A percentile compares a stretch with the other conserved stretches of the same genome.
Conservation (phyloP, 768 basidiomycete species). For the Suillus subluteus region DNA sequence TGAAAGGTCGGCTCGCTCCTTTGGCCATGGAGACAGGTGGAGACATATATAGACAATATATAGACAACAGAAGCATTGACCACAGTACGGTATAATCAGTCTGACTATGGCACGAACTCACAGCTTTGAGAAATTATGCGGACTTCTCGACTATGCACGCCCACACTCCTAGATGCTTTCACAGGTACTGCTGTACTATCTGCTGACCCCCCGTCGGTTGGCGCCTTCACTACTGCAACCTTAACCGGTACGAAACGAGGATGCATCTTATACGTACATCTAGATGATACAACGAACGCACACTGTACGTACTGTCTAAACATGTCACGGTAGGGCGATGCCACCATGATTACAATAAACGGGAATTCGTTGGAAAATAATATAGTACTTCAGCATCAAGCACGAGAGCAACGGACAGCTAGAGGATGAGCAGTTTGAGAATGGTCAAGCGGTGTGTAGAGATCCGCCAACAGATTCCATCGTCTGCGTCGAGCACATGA, state of each 20-base stretch:
- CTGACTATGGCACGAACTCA: neutral
- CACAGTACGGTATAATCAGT: neutral
- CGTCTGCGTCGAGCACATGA: slow-evolving; percentile 31
- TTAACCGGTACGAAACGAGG: neutral
- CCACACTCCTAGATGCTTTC: neutral
- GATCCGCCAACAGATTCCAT: slow-evolving; percentile 49
- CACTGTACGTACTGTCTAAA: neutral
- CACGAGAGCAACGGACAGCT: neutral
- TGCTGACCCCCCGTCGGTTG: neutral
- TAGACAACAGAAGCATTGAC: neutral
- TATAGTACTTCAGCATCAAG: neutral
- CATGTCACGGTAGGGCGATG: neutral
- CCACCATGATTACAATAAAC: neutral
- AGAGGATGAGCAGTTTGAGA: neutral
- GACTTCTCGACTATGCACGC: neutral
- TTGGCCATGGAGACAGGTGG: neutral
- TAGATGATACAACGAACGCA: neutral
- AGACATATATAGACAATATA: neutral
- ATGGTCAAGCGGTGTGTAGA: neutral
- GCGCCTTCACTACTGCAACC: neutral
- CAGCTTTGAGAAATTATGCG: neutral
- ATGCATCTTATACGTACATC: neutral
- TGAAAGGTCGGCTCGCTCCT: neutral
- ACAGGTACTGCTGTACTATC: neutral
- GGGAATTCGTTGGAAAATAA: neutral